Evolutionary conservation across 805 yeast genomes (phyloP), one percentile per base, ranked within the genome.

Genomic region (Blastobotrys peoriensis): DNA sequence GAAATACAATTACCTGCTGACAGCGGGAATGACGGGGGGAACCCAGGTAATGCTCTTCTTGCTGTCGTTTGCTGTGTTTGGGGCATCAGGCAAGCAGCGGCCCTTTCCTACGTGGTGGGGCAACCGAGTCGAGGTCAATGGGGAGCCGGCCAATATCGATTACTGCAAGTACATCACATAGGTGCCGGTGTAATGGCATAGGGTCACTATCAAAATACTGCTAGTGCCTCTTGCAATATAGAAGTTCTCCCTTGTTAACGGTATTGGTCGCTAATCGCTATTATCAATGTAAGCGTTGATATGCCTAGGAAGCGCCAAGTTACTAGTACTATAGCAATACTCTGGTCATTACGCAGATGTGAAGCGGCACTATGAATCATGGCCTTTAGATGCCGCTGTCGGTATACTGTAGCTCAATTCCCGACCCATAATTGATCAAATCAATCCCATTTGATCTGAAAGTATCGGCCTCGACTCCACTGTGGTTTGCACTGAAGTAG

Each of bases 11-110:
- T 74, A 74, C 53, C 65, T 74, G 15, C 57, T 74, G 43, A 68
- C 73, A 33, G 68, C 75, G 45, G 76, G 74, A 2, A 59, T 73
- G 13, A 70, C 75, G 2, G 75, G 76, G 3, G 78, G 78, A 1
- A 69, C 70, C 21, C 66, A 62, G 48, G 64, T 61, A 10, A 56
- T 61, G 48, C 59, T 62, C 15, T 60, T 62, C 45, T 40, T 62
- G 25, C 52, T 62, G 18, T 61, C 65, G 22, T 62, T 62, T 44
- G 57, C 66, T 21, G 62, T 62, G 33, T 52, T 55, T 19, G 64
- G 65, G 50, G 64, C 65, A 22, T 56, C 59, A 45, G 66, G 66
- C 41, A 51, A 46, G 40, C 55, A 60, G 25, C 49, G 46, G 42
- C 39, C 52, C 48, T 60, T 62, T 59, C 64, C 64, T 25, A 48